Percentiles rank a stretch among this genome's conserved stretches.
phyloP scores from a whole-genome alignment of 176 grass and related monocot species.

The Eremochloa ophiuroides region DNA sequence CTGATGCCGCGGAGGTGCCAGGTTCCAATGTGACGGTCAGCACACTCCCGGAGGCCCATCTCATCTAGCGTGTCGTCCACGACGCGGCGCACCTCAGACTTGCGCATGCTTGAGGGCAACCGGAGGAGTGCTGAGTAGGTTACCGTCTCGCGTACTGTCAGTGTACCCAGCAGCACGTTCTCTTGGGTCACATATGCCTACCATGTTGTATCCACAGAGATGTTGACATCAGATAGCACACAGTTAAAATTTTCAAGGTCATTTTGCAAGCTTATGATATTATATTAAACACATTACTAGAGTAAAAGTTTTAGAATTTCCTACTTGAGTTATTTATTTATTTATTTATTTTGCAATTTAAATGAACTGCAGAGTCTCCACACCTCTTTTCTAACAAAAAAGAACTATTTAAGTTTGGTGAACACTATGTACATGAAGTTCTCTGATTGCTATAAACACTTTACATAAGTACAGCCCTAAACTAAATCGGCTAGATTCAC shows the following conservation, averaged over 20 bases:
- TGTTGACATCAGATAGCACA: not conserved
- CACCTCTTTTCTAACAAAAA: not conserved
- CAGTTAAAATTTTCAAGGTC: not conserved
- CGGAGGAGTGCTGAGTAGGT: conserved; percentile 82
- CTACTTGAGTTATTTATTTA: not conserved
- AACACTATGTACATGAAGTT: not conserved
- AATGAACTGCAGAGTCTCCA: not conserved
- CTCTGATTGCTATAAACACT: not conserved
- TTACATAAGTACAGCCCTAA: not conserved
- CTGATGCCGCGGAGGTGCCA: conserved; percentile 96
- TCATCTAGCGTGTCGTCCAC: conserved; percentile 73
- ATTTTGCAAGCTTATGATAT: not conserved
- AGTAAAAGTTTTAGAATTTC: not conserved
- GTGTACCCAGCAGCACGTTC: conserved; percentile 79
- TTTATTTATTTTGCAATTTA: not conserved
- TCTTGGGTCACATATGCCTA: conserved; percentile 98
- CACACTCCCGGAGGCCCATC: conserved; percentile 88
- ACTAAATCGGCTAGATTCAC: not conserved
- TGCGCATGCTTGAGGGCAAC: conserved; percentile 59
- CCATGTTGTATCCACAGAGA: not conserved
- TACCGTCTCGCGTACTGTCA: conserved; percentile 80
- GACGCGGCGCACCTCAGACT: conserved; percentile 45
- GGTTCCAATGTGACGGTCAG: conserved; percentile 62
- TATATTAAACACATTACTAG: not conserved
- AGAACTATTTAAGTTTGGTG: not conserved